phyloP scores from a whole-genome alignment of 371 early-diverging fungal genomes.

The Lichtheimia ornata region DNA sequence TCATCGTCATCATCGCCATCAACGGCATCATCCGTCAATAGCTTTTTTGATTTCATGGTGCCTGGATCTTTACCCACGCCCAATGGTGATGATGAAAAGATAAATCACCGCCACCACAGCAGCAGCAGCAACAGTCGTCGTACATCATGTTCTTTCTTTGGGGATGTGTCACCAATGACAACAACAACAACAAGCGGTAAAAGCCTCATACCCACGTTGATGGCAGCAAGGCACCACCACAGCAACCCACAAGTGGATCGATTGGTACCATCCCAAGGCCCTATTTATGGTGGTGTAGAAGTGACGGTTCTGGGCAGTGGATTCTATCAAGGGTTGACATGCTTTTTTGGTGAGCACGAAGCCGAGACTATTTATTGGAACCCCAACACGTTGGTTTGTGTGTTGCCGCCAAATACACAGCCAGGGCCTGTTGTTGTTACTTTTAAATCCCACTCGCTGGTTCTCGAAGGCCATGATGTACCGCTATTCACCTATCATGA shows the following conservation, averaged over 20 bases:
- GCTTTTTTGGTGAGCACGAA: conserved; percentile 74
- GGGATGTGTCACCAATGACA: too few relatives aligned
- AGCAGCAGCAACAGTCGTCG: too few relatives aligned
- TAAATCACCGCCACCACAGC: too few relatives aligned
- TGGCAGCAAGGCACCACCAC: too few relatives aligned
- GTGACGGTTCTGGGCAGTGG: conserved; percentile 77
- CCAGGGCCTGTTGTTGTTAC: conserved; percentile 77
- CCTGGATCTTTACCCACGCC: too few relatives aligned
- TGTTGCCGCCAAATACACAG: conserved; percentile 72
- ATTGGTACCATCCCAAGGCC: conserved; percentile 74
- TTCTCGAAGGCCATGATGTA: conserved; percentile 51
- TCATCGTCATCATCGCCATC: conserved; percentile 15
- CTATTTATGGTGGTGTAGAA: conserved; percentile 78
- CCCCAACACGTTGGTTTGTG: conserved; percentile 73
- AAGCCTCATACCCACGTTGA: too few relatives aligned
- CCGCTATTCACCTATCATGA: conserved; percentile 68
- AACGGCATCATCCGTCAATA: neutral
- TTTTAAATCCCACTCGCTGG: conserved; percentile 52
- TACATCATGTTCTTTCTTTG: too few relatives aligned
- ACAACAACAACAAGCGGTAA: too few relatives aligned
- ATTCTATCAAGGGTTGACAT: conserved; percentile 69
- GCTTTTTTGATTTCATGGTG: too few relatives aligned
- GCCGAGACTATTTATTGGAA: conserved; percentile 75
- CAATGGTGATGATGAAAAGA: too few relatives aligned
- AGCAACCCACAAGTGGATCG: conserved; percentile 47